Conservation (phyloP, 2,329 filamentous ascomycete species). For the Colletotrichum musae region DNA sequence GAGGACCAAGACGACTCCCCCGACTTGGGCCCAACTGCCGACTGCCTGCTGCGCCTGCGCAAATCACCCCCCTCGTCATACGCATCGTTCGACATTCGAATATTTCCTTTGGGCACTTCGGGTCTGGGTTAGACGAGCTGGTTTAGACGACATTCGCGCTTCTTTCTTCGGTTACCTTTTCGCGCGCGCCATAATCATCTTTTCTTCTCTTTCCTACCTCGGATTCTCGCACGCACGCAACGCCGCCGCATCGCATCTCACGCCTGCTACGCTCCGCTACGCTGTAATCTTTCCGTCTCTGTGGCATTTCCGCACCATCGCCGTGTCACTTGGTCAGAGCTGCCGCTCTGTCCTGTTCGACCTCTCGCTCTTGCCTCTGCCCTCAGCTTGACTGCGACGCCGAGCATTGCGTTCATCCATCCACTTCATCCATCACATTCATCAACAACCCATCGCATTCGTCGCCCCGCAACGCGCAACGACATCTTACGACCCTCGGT, state of each 20-base stretch:
- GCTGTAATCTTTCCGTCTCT: conserved; percentile 12
- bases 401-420: conserved; percentile 10
- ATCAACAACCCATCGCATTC: neutral
- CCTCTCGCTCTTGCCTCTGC: conserved; percentile 1
- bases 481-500: conserved; percentile 2
- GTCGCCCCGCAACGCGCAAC: neutral
- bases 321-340: conserved; percentile 14
- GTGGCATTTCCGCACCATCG: conserved; percentile 2
- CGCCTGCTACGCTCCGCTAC: conserved; percentile 6
- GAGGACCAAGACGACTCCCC: conserved; percentile 19
- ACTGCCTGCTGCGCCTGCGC: conserved; percentile 13
- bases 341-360: neutral
- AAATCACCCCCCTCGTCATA: conserved; percentile 28
- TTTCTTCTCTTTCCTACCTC: conserved; percentile 13
- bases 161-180: conserved; percentile 35
- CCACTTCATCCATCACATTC: no score
- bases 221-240: conserved; percentile 14
- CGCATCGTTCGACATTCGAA: conserved; percentile 44
- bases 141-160: conserved; percentile 52
- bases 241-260: conserved; percentile 6
- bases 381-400: neutral
- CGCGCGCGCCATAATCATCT: conserved; percentile 40
- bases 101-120: conserved; percentile 47
- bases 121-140: conserved; percentile 57
- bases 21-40: neutral